These are phyloP conservation scores for Clausena lansium DNA, from an alignment of 345 rosid genomes.

Conservation along the genomic window DNA sequence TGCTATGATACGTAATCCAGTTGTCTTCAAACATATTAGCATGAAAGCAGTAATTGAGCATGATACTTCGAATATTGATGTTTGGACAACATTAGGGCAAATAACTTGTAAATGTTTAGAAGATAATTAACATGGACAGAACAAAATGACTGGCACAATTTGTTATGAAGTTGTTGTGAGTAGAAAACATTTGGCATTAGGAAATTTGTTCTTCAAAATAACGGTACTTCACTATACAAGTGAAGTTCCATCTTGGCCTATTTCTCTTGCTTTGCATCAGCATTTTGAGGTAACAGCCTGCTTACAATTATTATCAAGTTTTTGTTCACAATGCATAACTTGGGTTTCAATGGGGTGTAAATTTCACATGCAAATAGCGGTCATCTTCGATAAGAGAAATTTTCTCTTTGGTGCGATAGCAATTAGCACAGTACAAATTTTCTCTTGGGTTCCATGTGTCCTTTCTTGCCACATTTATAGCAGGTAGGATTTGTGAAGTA, in stretches of 20 bases:
- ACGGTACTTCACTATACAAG: neutral
- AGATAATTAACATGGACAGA: neutral
- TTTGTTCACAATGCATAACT: conserved; percentile 13
- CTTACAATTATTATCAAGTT: neutral
- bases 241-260: neutral
- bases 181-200: neutral
- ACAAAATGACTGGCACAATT: neutral
- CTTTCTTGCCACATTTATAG: too few species aligned
- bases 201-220: neutral
- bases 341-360: neutral
- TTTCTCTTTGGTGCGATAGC: too few species aligned
- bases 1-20: neutral
- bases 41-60: neutral
- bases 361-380: neutral
- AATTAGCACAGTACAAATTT: too few species aligned
- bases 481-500: too few species aligned
- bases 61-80: neutral
- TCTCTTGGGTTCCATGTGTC: too few species aligned
- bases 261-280: neutral
- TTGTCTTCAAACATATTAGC: neutral
- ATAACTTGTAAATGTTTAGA: neutral
- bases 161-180: neutral
- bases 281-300: neutral
- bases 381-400: too few species aligned
- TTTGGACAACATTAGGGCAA: neutral